Conservation (phyloP, 2,329 filamentous ascomycete genomes). For the Fusarium chaquense region DNA sequence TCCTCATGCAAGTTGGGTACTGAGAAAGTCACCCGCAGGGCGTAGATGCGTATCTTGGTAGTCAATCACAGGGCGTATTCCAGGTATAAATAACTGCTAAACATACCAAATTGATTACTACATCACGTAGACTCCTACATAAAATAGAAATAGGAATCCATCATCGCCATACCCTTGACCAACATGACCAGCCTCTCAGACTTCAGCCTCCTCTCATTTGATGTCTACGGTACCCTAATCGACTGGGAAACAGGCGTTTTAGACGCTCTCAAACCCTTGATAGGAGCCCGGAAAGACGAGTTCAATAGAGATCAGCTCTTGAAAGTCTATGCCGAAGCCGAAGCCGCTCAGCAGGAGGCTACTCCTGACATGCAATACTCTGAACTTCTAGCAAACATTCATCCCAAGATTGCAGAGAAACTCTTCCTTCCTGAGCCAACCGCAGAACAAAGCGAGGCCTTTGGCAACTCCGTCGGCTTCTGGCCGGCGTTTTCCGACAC, state of each 20-base stretch:
- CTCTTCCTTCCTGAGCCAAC: constrained; percentile 54
- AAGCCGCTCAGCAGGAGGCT: constrained; percentile 63
- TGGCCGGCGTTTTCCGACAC: constrained; percentile 73
- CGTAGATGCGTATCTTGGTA: not conserved
- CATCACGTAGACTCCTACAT: not conserved
- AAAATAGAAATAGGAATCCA: not conserved
- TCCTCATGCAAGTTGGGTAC: not conserved
- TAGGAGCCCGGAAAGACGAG: constrained; percentile 50
- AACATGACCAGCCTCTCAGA: constrained; percentile 42
- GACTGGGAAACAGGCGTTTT: constrained; percentile 80
- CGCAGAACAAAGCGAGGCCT: constrained; percentile 57
- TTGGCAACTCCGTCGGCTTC: constrained; percentile 64
- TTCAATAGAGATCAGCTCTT: constrained; percentile 56
- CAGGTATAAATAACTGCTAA: constrained; percentile 9
- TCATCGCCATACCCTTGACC: not conserved
- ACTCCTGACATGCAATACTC: constrained; percentile 71
- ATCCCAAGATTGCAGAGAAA: constrained; percentile 60
- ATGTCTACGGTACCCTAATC: constrained; percentile 84
- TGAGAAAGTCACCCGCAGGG: not conserved
- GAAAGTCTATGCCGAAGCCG: constrained; percentile 58
- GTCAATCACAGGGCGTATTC: not conserved
- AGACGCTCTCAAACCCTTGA: constrained; percentile 63
- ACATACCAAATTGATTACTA: not conserved
- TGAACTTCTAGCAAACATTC: constrained; percentile 64
- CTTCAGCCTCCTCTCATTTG: constrained; percentile 71